Conservation (phyloP, 768 basidiomycete genomes). For the Xerocomus brunneocitrinus region DNA sequence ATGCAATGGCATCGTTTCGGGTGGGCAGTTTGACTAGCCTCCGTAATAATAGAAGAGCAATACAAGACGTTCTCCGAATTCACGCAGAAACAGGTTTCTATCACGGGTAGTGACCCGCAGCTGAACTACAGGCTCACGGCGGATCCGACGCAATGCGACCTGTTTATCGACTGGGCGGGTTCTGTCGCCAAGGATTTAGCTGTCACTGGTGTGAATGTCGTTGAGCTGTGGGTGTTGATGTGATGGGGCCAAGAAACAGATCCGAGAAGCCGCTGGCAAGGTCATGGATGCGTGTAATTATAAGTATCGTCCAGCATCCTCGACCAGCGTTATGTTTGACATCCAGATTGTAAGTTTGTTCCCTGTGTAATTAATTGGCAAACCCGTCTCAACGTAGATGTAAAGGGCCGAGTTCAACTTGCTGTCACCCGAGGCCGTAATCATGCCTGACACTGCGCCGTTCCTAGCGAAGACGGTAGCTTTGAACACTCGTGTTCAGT, state of each 20-base stretch:
- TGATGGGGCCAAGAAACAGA: neutral
- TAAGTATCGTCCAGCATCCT: conserved; percentile 1
- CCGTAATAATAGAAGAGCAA: neutral
- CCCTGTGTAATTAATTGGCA: neutral
- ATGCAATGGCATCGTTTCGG: neutral
- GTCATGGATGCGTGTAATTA: conserved; percentile 4
- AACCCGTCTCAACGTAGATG: neutral
- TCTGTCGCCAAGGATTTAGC: neutral
- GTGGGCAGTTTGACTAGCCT: neutral
- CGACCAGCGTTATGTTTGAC: neutral
- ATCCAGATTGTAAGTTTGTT: conserved; percentile 8
- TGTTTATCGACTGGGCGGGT: conserved; percentile 1
- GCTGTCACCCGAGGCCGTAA: conserved; percentile 1
- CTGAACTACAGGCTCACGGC: conserved; percentile 1
- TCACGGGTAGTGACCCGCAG: conserved; percentile 1
- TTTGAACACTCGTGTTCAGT: conserved; percentile 10
- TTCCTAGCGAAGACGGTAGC: neutral
- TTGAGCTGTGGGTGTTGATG: conserved; percentile 7
- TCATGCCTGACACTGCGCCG: neutral
- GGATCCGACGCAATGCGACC: conserved; percentile 3
- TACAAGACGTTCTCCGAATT: neutral
- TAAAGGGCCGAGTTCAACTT: conserved; percentile 12
- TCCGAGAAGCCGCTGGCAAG: conserved; percentile 1
- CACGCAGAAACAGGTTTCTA: neutral
- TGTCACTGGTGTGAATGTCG: neutral